phyloP scores from a whole-genome alignment of 495 filamentous ascomycete genomes.

The Cenococcum geophilum region DNA sequence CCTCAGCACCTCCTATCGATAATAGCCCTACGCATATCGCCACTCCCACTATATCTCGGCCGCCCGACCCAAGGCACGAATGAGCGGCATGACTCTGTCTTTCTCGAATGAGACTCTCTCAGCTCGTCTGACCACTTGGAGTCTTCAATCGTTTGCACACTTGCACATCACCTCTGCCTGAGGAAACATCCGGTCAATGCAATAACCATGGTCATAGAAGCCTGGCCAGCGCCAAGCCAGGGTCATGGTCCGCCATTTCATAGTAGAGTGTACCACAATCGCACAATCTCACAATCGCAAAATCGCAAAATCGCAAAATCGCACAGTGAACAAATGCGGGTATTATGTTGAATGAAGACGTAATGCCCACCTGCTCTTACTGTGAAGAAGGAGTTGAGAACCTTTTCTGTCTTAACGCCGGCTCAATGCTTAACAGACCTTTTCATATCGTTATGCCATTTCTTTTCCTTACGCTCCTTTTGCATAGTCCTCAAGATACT shows the following conservation, averaged over 20 bases:
- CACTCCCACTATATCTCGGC: neutral
- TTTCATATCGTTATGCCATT: constrained; percentile 17
- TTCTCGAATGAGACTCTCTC: neutral
- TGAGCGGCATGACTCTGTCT: neutral
- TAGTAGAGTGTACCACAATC: too few species aligned
- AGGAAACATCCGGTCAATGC: constrained; percentile 5
- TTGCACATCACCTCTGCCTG: neutral
- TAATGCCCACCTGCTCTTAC: neutral
- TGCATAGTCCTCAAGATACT: constrained; percentile 39
- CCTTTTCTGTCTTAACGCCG: constrained; percentile 10
- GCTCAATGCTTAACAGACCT: constrained; percentile 1
- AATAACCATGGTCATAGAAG: neutral
- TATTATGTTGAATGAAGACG: constrained; percentile 31
- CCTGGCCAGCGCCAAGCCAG: neutral
- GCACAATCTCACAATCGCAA: too few species aligned
- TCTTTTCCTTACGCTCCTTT: constrained; percentile 12
- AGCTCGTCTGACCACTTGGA: neutral
- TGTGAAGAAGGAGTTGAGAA: neutral
- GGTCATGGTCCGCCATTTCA: neutral
- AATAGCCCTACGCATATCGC: neutral
- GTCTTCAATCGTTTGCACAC: too few species aligned
- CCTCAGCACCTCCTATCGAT: neutral
- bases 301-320: too few species aligned
- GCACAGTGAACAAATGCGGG: constrained; percentile 12
- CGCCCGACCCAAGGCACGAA: neutral